Percentiles rank a stretch among this genome's conserved stretches.
phyloP scores from a whole-genome alignment of 164 flowering plant genomes.

The Liriodendron chinense region DNA sequence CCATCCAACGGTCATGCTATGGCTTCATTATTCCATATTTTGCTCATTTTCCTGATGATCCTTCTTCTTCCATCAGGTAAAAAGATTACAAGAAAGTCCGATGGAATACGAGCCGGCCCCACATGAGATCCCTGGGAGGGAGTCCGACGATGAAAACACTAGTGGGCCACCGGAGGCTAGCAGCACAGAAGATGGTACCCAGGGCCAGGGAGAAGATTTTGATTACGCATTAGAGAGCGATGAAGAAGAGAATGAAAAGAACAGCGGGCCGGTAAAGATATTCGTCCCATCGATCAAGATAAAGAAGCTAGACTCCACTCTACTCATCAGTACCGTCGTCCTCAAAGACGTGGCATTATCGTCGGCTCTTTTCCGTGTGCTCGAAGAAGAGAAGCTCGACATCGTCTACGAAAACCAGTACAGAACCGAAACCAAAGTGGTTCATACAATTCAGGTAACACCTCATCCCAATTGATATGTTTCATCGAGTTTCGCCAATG shows the following conservation, averaged over 20 bases:
- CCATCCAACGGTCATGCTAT: background rate
- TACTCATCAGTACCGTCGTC: constrained; percentile 23
- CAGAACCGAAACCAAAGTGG: constrained; percentile 21
- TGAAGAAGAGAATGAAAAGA: constrained; percentile 6
- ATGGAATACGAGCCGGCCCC: constrained; percentile 7
- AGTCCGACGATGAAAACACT: constrained; percentile 12
- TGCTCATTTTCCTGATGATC: background rate
- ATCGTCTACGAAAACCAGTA: constrained; percentile 21
- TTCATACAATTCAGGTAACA: constrained; percentile 21
- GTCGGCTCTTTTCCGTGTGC: constrained; percentile 15
- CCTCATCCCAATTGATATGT: background rate
- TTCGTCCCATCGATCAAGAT: constrained; percentile 24
- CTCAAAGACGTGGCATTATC: constrained; percentile 17
- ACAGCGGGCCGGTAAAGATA: background rate
- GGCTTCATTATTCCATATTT: background rate
- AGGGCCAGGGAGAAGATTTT: background rate
- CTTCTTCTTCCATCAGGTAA: too few relatives aligned
- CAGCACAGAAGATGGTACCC: background rate
- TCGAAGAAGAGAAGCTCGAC: constrained; percentile 26
- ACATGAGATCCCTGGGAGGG: constrained; percentile 1
- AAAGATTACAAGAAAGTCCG: background rate
- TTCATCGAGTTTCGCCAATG: background rate
- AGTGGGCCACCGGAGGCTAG: background rate
- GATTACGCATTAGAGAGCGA: background rate
- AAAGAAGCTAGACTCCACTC: constrained; percentile 3